Percentiles rank a stretch among this genome's conserved stretches.
phyloP scores from a whole-genome alignment of 2,329 filamentous ascomycete genomes.

The Pestalotiopsis sp. region DNA sequence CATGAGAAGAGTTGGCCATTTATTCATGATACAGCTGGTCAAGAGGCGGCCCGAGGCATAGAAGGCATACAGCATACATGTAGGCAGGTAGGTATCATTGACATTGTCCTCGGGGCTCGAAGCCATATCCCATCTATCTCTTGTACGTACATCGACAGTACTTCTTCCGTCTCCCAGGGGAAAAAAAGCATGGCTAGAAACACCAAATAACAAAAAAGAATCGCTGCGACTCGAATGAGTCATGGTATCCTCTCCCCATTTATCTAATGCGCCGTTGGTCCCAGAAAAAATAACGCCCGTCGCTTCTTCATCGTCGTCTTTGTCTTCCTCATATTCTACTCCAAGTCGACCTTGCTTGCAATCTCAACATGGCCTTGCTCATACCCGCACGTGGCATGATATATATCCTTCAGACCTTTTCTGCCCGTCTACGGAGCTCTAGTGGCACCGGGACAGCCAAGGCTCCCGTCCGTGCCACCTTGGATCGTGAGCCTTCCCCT shows the following conservation, averaged over 20 bases:
- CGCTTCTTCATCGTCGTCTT: neutral
- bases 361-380: neutral
- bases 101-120: too few relatives aligned
- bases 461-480: constrained; percentile 39
- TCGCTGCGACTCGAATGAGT: constrained; percentile 6
- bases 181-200: neutral
- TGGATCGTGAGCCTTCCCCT: constrained; percentile 36
- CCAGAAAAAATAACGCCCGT: neutral
- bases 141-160: neutral
- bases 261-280: constrained; percentile 1
- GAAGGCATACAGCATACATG: too few relatives aligned
- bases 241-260: constrained; percentile 6
- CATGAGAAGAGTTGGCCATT: too few relatives aligned
- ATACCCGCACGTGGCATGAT: too few relatives aligned
- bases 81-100: neutral
- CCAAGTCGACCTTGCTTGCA: neutral
- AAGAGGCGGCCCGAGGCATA: too few relatives aligned
- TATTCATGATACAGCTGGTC: too few relatives aligned
- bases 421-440: constrained; percentile 41
- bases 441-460: constrained; percentile 40
- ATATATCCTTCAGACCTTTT: constrained; percentile 37
- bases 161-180: neutral
- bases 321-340: neutral
- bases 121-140: neutral
- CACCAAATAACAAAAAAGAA: neutral